Conservation (phyloP, 352 stramenopile species). For the Phytophthora capsici region DNA sequence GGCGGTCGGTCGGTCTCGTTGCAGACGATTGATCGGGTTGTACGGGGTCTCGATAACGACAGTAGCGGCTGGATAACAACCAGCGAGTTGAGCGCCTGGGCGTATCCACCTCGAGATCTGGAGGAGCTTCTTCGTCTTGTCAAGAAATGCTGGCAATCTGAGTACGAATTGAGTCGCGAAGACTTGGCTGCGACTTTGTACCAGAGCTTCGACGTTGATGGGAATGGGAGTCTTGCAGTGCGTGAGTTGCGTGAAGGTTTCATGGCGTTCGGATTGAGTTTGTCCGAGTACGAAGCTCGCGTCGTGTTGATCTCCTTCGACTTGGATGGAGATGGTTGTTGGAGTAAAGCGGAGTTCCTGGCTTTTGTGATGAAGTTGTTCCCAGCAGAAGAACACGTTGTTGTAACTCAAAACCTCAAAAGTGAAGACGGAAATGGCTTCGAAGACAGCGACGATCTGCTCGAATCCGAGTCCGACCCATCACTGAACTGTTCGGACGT, state of each 20-base stretch:
- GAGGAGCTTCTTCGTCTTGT: constrained; percentile 63
- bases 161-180: constrained; percentile 12
- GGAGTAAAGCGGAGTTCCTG: constrained; percentile 57
- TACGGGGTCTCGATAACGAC: constrained; percentile 61
- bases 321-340: constrained; percentile 56
- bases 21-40: constrained; percentile 42
- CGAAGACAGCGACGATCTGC: constrained; percentile 21
- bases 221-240: constrained; percentile 64
- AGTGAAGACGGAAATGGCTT: neutral
- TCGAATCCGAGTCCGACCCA: constrained; percentile 20
- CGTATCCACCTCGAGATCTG: constrained; percentile 62
- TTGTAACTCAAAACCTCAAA: neutral
- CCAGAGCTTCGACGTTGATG: constrained; percentile 57
- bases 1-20: constrained; percentile 16
- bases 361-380: constrained; percentile 51
- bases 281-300: constrained; percentile 50
- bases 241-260: constrained; percentile 64
- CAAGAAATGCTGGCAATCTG: constrained; percentile 39
- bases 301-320: constrained; percentile 66
- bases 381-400: constrained; percentile 2
- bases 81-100: constrained; percentile 54
- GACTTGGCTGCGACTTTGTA: constrained; percentile 49
- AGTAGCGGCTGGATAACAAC: constrained; percentile 75
- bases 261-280: constrained; percentile 38
- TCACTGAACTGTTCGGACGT: constrained; percentile 20